These are phyloP conservation scores for Heterobasidion irregulare DNA, from an alignment of 1,284 basidiomycete species.

Conservation along the genomic window DNA sequence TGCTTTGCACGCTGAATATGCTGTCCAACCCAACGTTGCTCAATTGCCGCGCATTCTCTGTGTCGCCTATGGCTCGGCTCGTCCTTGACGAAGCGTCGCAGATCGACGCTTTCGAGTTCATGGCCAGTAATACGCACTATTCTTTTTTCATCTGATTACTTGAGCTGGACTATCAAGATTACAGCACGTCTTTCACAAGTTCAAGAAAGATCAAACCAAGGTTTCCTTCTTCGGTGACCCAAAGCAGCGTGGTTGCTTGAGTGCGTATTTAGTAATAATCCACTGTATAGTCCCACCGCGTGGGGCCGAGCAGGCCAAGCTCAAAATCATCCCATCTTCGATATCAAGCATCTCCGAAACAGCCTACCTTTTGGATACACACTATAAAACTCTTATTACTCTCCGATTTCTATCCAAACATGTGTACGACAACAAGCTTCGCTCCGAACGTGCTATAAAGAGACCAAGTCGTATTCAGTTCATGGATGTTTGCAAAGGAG, in stretches of 20 bases:
- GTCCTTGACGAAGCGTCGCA: constrained; percentile 43
- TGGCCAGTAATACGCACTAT: constrained; percentile 21
- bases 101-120: constrained; percentile 34
- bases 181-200: constrained; percentile 28
- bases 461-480: constrained; percentile 24
- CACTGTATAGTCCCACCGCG: constrained; percentile 36
- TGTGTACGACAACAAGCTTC: constrained; percentile 31
- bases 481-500: constrained; percentile 31
- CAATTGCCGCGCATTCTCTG: constrained; percentile 20
- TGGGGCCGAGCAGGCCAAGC: constrained; percentile 29
- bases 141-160: neutral
- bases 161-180: neutral
- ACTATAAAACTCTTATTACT: constrained; percentile 25
- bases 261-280: neutral
- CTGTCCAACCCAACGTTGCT: constrained; percentile 30
- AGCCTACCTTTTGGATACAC: constrained; percentile 32
- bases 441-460: constrained; percentile 24
- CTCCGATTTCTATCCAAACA: constrained; percentile 23
- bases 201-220: constrained; percentile 21
- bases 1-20: constrained; percentile 36
- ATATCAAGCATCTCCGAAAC: constrained; percentile 26
- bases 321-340: constrained; percentile 41
- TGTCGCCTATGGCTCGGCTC: constrained; percentile 29
- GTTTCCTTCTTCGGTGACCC: constrained; percentile 40
- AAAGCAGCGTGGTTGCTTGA: constrained; percentile 30